Base-by-base conservation (phyloP, 2,329 filamentous ascomycete genomes). In the Venturiaceae sp. region DNA sequence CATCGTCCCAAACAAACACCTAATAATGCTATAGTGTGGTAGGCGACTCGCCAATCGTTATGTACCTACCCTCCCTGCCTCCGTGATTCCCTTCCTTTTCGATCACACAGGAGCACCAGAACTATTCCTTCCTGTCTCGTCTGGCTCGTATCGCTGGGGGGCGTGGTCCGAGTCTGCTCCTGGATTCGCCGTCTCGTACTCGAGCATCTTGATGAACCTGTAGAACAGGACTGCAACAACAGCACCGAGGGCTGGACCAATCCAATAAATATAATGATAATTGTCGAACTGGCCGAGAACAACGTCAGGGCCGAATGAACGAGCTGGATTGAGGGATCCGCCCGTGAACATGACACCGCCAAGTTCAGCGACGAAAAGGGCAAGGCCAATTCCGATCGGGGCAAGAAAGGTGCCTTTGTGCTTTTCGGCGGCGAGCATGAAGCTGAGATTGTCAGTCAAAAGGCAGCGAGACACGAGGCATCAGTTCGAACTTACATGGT, bases 251-350 rank as follows among this genome's bases (percentile, higher is more conserved):
- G 71, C 61, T 5, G 77, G 77, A 0, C 77, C 77, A 50, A 78
- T 59, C 77, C 77, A 80, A 66, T 80, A 80, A 59, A 80, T 76
- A 75, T 76, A 79, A 64, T 79, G 77, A 60, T 77, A 72, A 46
- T 67, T 63, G 5, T 73, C 68, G 63, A 78, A 79, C 8, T 57
- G 66, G 41, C 64, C 63, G 3, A 74, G 67, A 32, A 75, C 67
- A n/a, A 79, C 74, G 60, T 72, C 73, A 21, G 76, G 76, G 23
- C 75, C 77, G 63, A 79, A 76, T 1, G 75, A 77, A 39, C 77
- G 75, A 28, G 77, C 76, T 37, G 77, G 77, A 59, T 79, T 78
- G 34, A 78, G 67, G 2, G 74, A 76, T 33, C 74, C 75, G 52
- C 75, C 74, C 5, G 75, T 78, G 61, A 74, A 78, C 62, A 68